Percentiles rank a stretch among this genome's conserved stretches.
Conservation (phyloP, 257 asterid species). For the Gentiana dahurica region DNA sequence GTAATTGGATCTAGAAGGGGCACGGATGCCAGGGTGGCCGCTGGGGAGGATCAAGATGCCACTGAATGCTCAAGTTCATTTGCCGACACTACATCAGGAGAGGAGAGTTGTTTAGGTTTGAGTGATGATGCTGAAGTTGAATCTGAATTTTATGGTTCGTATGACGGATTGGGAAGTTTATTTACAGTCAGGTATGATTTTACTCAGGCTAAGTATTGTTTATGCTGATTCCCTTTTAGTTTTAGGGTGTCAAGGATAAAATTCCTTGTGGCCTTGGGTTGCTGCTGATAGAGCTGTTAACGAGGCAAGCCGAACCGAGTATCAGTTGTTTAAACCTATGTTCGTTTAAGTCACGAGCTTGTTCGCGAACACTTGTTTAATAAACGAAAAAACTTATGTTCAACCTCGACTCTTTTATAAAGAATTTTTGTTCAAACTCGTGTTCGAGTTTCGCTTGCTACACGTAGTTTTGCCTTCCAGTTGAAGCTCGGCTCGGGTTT, state of each 20-base stretch:
- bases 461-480: no score
- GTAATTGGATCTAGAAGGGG: slow-evolving; percentile 38
- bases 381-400: no score
- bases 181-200: slow-evolving; percentile 58
- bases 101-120: slow-evolving; percentile 43
- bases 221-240: no score
- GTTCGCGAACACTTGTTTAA: no score
- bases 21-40: slow-evolving; percentile 31
- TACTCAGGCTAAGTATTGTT: background rate
- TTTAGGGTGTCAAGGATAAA: no score
- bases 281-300: background rate
- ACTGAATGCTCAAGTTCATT: slow-evolving; percentile 92
- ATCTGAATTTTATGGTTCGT: slow-evolving; percentile 47
- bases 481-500: no score
- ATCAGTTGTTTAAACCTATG: no score
- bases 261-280: background rate
- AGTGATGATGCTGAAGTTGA: slow-evolving; percentile 80
- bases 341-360: no score
- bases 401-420: no score
- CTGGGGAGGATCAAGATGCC: slow-evolving; percentile 70
- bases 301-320: no score
- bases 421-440: no score
- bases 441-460: no score
- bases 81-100: slow-evolving; percentile 49
- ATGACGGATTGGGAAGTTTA: slow-evolving; percentile 51